Conservation (phyloP, 1,284 basidiomycete species). For the Fomitopsis betulina region DNA sequence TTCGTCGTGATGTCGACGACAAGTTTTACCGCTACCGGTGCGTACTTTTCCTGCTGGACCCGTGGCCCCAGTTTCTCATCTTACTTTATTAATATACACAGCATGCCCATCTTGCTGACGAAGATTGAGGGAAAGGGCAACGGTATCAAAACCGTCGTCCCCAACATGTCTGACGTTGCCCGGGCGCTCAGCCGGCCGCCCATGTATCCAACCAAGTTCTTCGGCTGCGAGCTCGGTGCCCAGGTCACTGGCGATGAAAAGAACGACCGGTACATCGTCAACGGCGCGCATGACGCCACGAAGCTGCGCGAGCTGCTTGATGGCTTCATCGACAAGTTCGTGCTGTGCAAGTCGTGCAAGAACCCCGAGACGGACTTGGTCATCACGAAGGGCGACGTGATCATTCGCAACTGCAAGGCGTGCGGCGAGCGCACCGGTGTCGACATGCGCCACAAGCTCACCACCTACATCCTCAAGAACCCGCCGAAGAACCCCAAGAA, state of each 20-base stretch:
- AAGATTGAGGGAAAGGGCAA: slow-evolving; percentile 99
- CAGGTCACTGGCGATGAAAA: slow-evolving; percentile 97
- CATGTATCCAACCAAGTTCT: slow-evolving; percentile 98
- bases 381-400: slow-evolving; percentile 86
- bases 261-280: slow-evolving; percentile 98
- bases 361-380: slow-evolving; percentile 98
- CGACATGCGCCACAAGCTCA: slow-evolving; percentile 97
- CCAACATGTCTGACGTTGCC: slow-evolving; percentile 98
- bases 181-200: slow-evolving; percentile 94
- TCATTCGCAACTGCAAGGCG: slow-evolving; percentile 97
- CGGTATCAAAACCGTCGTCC: slow-evolving; percentile 98
- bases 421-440: slow-evolving; percentile 91
- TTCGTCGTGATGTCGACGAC: slow-evolving; percentile 97
- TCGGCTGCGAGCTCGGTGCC: slow-evolving; percentile 97
- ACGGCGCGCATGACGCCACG: slow-evolving; percentile 91
- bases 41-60: slow-evolving; percentile 20
- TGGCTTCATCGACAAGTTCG: slow-evolving; percentile 96
- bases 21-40: slow-evolving; percentile 88
- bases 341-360: slow-evolving; percentile 97
- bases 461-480: slow-evolving; percentile 97
- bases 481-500: slow-evolving; percentile 88
- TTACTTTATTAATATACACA: slow-evolving; percentile 27
- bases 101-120: slow-evolving; percentile 93
- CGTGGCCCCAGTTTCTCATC: slow-evolving; percentile 8
- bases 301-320: slow-evolving; percentile 96